Percentiles rank a stretch among this genome's conserved stretches.
phyloP scores from a whole-genome alignment of 2,329 filamentous ascomycete species.

The Pyrenochaeta sp. region DNA sequence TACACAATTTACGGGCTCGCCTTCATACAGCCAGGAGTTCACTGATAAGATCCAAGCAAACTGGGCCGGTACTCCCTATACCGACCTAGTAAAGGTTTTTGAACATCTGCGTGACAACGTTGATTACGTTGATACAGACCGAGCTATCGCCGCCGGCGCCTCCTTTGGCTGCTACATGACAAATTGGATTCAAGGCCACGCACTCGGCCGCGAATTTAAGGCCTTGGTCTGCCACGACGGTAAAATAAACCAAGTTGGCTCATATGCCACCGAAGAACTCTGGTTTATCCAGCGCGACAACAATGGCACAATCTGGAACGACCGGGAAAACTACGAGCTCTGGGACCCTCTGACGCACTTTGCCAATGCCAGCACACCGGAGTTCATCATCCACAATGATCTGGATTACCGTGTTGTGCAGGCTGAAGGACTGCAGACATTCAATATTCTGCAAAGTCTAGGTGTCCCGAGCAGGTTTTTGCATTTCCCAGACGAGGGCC shows the following conservation, averaged over 20 bases:
- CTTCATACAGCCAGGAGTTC: slow-evolving; percentile 80
- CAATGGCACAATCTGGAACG: slow-evolving; percentile 49
- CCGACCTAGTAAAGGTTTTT: slow-evolving; percentile 81
- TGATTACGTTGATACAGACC: slow-evolving; percentile 71
- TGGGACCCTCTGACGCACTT: slow-evolving; percentile 68
- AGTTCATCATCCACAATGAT: slow-evolving; percentile 87
- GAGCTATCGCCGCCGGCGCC: slow-evolving; percentile 78
- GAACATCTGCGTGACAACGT: slow-evolving; percentile 75
- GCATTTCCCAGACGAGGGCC: slow-evolving; percentile 80
- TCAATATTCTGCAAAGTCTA: slow-evolving; percentile 82
- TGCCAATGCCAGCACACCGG: slow-evolving; percentile 81
- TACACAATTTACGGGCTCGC: slow-evolving; percentile 84
- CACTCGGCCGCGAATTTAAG: slow-evolving; percentile 83
- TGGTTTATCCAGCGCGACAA: slow-evolving; percentile 61
- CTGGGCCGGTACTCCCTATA: slow-evolving; percentile 86
- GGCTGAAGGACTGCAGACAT: slow-evolving; percentile 81
- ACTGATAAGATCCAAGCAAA: slow-evolving; percentile 79
- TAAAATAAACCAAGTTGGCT: slow-evolving; percentile 69
- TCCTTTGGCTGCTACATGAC: slow-evolving; percentile 56
- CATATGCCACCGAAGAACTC: slow-evolving; percentile 61
- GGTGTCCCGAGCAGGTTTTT: slow-evolving; percentile 79
- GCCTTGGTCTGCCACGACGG: slow-evolving; percentile 89
- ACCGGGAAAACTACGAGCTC: slow-evolving; percentile 59
- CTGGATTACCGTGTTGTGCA: slow-evolving; percentile 90
- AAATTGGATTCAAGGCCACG: slow-evolving; percentile 90